Conservation (phyloP, 257 asterid species). For the Voacanga thouarsii region DNA sequence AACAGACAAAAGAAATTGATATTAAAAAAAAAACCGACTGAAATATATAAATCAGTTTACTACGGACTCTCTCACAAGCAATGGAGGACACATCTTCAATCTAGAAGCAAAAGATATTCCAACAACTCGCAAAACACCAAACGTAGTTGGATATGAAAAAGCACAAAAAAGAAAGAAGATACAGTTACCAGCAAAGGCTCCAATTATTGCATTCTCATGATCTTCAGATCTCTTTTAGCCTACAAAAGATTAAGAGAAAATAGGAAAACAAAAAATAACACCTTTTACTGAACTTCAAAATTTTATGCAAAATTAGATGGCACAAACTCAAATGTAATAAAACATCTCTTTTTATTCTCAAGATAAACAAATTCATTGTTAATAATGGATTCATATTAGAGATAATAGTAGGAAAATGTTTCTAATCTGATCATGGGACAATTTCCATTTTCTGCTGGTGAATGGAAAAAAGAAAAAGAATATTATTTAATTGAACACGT, state of each 20-base stretch:
- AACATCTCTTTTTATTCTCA: neutral
- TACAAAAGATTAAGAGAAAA: constrained; percentile 21
- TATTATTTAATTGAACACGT: neutral
- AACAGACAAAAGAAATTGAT: neutral
- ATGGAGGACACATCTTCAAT: no score
- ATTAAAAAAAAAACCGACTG: no score
- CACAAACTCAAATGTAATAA: neutral
- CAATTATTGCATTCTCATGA: constrained; percentile 62
- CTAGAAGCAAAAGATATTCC: neutral
- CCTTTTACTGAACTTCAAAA: neutral
- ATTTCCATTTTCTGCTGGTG: no score
- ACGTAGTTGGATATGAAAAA: no score
- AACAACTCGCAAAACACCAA: neutral
- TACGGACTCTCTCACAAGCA: neutral
- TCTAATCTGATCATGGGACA: neutral
- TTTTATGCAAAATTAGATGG: neutral
- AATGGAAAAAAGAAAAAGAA: no score
- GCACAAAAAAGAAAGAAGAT: neutral
- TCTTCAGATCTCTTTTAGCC: constrained; percentile 66
- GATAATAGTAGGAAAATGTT: neutral
- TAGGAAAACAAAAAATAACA: neutral
- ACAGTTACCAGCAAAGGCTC: constrained; percentile 66
- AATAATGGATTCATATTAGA: neutral
- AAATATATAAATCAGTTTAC: neutral
- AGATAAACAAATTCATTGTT: neutral